These are phyloP conservation scores for Rhizophagus clarus DNA, from an alignment of 192 early-diverging fungal species.

Conservation along the genomic window DNA sequence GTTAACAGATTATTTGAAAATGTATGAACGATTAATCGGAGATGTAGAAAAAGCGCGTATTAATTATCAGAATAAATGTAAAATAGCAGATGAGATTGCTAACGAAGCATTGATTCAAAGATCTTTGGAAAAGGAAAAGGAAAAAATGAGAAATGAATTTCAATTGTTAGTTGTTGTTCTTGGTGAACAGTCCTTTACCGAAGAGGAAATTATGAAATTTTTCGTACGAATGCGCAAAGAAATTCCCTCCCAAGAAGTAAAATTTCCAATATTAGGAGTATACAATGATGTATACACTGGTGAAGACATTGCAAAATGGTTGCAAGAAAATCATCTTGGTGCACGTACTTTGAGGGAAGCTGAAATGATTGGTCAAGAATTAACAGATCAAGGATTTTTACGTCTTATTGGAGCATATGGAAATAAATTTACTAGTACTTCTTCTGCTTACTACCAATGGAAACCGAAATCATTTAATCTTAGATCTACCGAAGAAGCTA, in stretches of 20 bases:
- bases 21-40: conserved; percentile 46
- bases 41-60: conserved; percentile 49
- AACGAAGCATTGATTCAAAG: conserved; percentile 35
- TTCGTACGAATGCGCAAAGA: conserved; percentile 61
- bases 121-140: background rate
- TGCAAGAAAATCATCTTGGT: conserved; percentile 65
- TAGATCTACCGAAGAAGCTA: conserved; percentile 47
- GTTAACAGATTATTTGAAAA: conserved; percentile 51
- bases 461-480: conserved; percentile 58
- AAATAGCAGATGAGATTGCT: conserved; percentile 60
- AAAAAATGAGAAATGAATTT: background rate
- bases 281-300: conserved; percentile 67
- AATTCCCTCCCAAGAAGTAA: conserved; percentile 64
- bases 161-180: conserved; percentile 43
- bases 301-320: conserved; percentile 71
- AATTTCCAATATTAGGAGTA: conserved; percentile 68
- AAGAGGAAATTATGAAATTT: conserved; percentile 64
- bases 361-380: conserved; percentile 68
- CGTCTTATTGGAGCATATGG: conserved; percentile 70
- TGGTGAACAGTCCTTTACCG: conserved; percentile 60
- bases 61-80: conserved; percentile 52
- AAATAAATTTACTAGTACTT: conserved; percentile 63
- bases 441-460: conserved; percentile 75
- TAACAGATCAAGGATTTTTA: conserved; percentile 64
- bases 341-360: conserved; percentile 64